phyloP scores from a whole-genome alignment of 495 filamentous ascomycete species.

The Haplographium delicatum region DNA sequence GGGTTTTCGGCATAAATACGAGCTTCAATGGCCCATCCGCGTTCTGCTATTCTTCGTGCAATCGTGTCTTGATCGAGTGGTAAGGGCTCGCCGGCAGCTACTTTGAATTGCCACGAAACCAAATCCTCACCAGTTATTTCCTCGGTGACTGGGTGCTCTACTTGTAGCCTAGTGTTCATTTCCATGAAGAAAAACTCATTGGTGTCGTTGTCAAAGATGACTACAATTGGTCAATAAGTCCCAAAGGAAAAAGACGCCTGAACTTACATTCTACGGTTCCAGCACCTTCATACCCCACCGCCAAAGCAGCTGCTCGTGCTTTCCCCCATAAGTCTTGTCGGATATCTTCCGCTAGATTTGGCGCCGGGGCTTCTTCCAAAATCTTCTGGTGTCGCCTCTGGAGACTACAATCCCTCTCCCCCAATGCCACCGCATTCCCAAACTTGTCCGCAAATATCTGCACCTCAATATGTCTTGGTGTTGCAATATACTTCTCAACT shows the following conservation, averaged over 20 bases:
- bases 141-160: conserved; percentile 96
- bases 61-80: conserved; percentile 83
- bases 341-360: conserved; percentile 70
- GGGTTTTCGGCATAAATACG: conserved; percentile 97
- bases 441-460: conserved; percentile 93
- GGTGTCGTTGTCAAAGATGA: conserved; percentile 91
- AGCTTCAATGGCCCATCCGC: conserved; percentile 88
- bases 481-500: conserved; percentile 94
- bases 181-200: conserved; percentile 99
- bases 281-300: conserved; percentile 92
- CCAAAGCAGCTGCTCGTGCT: conserved; percentile 79
- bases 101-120: conserved; percentile 92
- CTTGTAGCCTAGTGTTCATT: conserved; percentile 97
- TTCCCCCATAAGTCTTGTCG: conserved; percentile 92
- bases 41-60: conserved; percentile 63
- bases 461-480: conserved; percentile 93
- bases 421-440: conserved; percentile 77
- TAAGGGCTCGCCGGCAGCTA: conserved; percentile 82
- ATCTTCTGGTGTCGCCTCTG: conserved; percentile 95
- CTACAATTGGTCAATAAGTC: conserved; percentile 8
- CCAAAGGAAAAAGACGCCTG: too few species aligned
- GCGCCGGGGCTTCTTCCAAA: conserved; percentile 92
- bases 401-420: conserved; percentile 83
- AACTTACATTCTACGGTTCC: conserved; percentile 82
- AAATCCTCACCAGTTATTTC: conserved; percentile 94